phyloP scores from a whole-genome alignment of 495 filamentous ascomycete species.

The Daldinia childiae region DNA sequence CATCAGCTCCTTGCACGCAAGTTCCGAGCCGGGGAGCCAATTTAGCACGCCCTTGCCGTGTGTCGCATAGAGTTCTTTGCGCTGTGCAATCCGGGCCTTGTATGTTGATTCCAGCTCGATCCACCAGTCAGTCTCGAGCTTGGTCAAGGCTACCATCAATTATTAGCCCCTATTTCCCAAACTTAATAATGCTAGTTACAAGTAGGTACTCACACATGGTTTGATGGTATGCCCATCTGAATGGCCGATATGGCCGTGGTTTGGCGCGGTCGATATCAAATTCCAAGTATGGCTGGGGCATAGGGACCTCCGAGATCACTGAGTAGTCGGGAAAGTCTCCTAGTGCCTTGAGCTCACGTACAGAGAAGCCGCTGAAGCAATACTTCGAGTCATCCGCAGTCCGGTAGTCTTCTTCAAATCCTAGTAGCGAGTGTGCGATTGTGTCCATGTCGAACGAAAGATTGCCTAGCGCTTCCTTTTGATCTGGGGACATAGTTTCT shows the following conservation, averaged over 20 bases:
- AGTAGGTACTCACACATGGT: constrained; percentile 80
- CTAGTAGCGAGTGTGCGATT: constrained; percentile 33
- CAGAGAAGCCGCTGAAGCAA: constrained; percentile 61
- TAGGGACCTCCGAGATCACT: constrained; percentile 77
- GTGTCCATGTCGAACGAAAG: constrained; percentile 26
- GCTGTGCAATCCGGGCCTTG: constrained; percentile 71
- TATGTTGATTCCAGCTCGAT: constrained; percentile 88
- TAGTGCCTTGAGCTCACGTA: constrained; percentile 74
- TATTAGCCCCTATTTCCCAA: not conserved
- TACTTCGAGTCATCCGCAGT: constrained; percentile 48
- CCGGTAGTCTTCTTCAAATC: constrained; percentile 44
- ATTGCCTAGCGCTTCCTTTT: constrained; percentile 30
- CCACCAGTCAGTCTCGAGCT: constrained; percentile 89
- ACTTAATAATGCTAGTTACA: not conserved
- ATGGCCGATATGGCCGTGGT: constrained; percentile 80
- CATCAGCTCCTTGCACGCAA: constrained; percentile 90
- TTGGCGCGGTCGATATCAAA: constrained; percentile 72
- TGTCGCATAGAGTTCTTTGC: constrained; percentile 71
- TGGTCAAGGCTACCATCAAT: constrained; percentile 70
- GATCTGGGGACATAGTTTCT: constrained; percentile 23
- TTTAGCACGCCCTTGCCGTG: constrained; percentile 73
- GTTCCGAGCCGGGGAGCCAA: constrained; percentile 77
- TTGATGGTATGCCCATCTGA: constrained; percentile 90
- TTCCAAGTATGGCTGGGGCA: constrained; percentile 68
- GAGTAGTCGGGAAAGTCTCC: constrained; percentile 90